A percentile compares a stretch with the other conserved stretches of the same genome.
phyloP scores from a whole-genome alignment of 2,329 filamentous ascomycete species.

The Byssochlamys sp. region DNA sequence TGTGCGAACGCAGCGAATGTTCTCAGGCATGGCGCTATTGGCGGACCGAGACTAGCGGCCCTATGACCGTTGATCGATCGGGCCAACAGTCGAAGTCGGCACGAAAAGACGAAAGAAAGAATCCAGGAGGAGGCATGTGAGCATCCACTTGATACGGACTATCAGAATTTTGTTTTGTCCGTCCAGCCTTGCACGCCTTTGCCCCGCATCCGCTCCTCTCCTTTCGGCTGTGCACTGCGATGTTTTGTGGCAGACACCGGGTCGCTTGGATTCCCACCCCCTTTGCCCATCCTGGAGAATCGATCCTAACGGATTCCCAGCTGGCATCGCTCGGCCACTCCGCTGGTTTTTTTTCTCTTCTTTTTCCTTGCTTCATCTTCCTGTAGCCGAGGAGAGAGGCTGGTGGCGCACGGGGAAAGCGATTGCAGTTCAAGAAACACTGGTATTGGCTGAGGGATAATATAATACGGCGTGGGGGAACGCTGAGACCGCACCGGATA shows the following conservation, averaged over 20 bases:
- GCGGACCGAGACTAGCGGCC: not conserved
- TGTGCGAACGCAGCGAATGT: not conserved
- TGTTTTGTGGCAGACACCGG: not conserved
- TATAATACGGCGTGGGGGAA: too few species aligned
- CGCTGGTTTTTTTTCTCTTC: not conserved
- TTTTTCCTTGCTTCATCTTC: not conserved
- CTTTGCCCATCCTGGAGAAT: not conserved
- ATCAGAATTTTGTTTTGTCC: not conserved
- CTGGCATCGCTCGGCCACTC: not conserved
- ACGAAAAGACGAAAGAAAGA: not conserved
- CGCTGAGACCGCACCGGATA: too few species aligned
- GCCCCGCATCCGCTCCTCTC: not conserved
- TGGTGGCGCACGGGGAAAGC: too few species aligned
- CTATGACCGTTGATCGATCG: not conserved
- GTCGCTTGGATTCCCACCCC: not conserved
- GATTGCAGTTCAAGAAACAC: too few species aligned
- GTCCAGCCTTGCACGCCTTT: not conserved
- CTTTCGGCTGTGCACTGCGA: not conserved
- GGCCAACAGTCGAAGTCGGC: not conserved
- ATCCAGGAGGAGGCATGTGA: not conserved
- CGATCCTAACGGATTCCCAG: not conserved
- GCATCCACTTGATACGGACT: not conserved
- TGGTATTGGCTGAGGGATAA: too few species aligned
- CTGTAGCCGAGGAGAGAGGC: too few species aligned
- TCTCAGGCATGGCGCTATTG: not conserved